phyloP scores from a whole-genome alignment of 2,329 filamentous ascomycete genomes.

The Colletotrichum limetticola region DNA sequence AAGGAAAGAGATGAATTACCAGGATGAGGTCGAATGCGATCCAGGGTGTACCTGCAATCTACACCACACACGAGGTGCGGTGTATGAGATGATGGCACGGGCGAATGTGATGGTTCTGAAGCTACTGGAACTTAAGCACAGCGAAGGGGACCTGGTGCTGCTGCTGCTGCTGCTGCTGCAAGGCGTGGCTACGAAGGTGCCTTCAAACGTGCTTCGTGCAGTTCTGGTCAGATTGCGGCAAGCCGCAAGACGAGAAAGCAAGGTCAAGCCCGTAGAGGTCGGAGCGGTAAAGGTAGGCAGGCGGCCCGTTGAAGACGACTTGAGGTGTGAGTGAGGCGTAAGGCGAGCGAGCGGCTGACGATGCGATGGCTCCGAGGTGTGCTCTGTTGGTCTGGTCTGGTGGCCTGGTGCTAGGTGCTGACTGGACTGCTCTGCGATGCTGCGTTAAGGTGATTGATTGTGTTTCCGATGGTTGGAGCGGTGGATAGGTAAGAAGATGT shows the following conservation, averaged over 20 bases:
- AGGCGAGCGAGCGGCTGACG: not conserved
- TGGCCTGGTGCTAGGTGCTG: not conserved
- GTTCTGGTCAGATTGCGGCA: not conserved
- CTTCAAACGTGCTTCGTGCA: not conserved
- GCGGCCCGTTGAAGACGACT: no score
- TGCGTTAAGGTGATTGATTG: not conserved
- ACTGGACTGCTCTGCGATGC: not conserved
- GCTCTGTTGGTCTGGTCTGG: no score
- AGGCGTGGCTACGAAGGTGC: not conserved
- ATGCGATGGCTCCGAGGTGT: not conserved
- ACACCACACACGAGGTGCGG: constrained; percentile 32
- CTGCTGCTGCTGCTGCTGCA: not conserved
- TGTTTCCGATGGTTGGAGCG: constrained; percentile 3
- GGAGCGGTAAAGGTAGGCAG: not conserved
- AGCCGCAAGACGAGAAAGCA: not conserved
- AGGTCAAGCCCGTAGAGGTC: not conserved
- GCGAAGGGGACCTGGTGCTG: not conserved
- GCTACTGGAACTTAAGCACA: not conserved
- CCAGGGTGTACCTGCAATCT: constrained; percentile 25
- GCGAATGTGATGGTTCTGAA: not conserved
- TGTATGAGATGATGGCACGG: constrained; percentile 6
- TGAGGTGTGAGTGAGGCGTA: no score
- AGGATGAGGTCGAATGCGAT: constrained; percentile 23
- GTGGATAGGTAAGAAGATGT: constrained; percentile 6
- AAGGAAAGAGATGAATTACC: constrained; percentile 18